Evolutionary conservation across 2,329 filamentous ascomycete species (phyloP), one percentile per base, ranked within the genome.

Genomic region (Fonsecaea pedrosoi): DNA sequence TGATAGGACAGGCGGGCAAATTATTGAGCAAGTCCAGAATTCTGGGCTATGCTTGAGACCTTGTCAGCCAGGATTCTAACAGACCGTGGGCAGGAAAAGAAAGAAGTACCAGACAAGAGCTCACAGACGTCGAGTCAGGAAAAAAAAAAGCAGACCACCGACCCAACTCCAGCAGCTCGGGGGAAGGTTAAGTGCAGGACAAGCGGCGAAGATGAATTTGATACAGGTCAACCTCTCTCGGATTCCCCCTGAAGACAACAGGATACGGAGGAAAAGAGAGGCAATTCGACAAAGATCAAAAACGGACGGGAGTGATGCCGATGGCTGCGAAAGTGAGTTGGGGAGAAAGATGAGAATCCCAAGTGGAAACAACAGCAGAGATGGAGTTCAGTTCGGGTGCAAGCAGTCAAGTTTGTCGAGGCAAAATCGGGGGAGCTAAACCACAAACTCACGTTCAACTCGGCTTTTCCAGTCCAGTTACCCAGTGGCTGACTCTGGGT

Each of bases 251-350:
- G 67, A 71, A 72, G 66, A 70, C 74, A 71, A 70, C 69, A 72
- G 67, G 68, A 71, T 74, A 72, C 61, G 73, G 72, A 74, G 72
- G 72, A 50, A 73, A 74, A 71, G 75, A 75, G 71, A 74, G 74
- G 71, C 65, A 71, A 71, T 12, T 50, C 45, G 45, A 50, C 57
- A 66, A 69, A 55, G 69, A 62, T 59, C 62, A 66, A 65, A 63
- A 70, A 70, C 67, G 69, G 69, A 69, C 66, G 66, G 55, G 58
- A 64, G 65, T 62, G 64, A 68, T 67, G 65, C 74, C 73, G 75
- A 73, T 73, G 74, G 75, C 71, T 74, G 74, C 73, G 72, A 71
- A 65, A 25, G 37, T 34, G 53, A 56, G 50, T 38, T 45, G 53
- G 54, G 69, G 71, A 73, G 69, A 68, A 68, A 70, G 66, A 68